Conservation (phyloP, 306 rosid species). For the Castanopsis chinensis region DNA sequence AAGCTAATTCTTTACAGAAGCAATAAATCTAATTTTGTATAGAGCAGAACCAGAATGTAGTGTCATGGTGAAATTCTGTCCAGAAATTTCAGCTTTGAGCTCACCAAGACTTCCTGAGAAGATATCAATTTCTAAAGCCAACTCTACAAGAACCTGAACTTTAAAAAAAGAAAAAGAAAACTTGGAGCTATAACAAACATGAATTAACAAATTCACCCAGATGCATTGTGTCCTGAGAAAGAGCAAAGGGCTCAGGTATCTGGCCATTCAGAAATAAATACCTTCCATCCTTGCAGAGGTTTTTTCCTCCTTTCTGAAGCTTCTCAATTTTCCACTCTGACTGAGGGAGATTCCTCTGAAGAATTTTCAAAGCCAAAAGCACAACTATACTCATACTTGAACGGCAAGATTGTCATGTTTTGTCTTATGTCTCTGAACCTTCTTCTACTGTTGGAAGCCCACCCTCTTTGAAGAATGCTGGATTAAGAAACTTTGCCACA, state of each 20-base stretch:
- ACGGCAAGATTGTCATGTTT: background rate
- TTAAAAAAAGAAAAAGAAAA: conserved; percentile 42
- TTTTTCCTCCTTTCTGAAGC: conserved; percentile 23
- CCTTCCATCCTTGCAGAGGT: conserved; percentile 17
- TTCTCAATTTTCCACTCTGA: conserved; percentile 11
- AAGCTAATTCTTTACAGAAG: conserved; percentile 31
- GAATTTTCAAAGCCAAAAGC: conserved; percentile 20
- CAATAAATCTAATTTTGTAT: conserved; percentile 32
- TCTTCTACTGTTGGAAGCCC: conserved; percentile 75
- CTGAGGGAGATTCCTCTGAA: conserved; percentile 10
- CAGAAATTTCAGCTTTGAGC: conserved; percentile 33
- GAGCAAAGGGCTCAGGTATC: conserved; percentile 25
- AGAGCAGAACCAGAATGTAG: conserved; percentile 29
- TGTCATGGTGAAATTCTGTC: conserved; percentile 25
- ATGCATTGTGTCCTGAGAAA: conserved; percentile 28
- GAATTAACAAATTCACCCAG: conserved; percentile 64
- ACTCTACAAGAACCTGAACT: conserved; percentile 56
- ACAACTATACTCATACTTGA: conserved; percentile 27
- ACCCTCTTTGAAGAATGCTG: conserved; percentile 57
- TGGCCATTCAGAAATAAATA: conserved; percentile 30
- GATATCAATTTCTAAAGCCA: conserved; percentile 56
- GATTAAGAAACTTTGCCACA: conserved; percentile 84
- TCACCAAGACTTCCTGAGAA: conserved; percentile 44
- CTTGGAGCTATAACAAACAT: conserved; percentile 50
- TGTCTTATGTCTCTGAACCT: conserved; percentile 55